These are phyloP conservation scores for Lipomyces sp. DNA, from an alignment of 805 yeast genomes.

Conservation along the genomic window DNA sequence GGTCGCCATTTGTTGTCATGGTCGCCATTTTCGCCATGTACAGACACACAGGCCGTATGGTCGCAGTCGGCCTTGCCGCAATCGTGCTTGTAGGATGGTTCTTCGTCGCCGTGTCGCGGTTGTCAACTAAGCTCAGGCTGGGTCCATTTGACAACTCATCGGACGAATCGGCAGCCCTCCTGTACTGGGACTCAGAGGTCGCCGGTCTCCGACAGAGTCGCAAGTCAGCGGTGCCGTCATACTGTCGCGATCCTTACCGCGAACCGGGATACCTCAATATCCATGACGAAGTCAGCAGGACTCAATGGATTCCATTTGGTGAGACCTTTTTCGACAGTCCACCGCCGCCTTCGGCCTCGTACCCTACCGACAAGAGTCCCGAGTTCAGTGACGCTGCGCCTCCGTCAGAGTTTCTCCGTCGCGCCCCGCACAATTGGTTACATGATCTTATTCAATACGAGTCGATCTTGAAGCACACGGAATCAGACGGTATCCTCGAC, in stretches of 20 bases:
- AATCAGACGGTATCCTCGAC: background rate
- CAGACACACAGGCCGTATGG: background rate
- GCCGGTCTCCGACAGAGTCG: background rate
- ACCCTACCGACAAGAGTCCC: conserved; percentile 27
- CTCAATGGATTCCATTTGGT: conserved; percentile 28
- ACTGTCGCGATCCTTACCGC: conserved; percentile 31
- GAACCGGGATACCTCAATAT: conserved; percentile 28
- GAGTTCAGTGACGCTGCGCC: conserved; percentile 26
- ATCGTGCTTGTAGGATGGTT: background rate
- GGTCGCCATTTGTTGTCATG: no score
- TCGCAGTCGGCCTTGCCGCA: background rate
- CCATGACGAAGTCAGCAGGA: background rate
- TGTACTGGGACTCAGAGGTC: background rate
- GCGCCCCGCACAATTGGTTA: conserved; percentile 29
- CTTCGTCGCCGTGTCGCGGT: background rate
- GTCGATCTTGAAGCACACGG: conserved; percentile 1
- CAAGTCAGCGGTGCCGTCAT: conserved; percentile 5
- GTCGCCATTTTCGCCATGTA: background rate
- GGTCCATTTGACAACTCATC: background rate
- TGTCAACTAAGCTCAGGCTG: background rate
- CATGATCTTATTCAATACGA: conserved; percentile 15
- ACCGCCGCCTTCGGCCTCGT: conserved; percentile 30
- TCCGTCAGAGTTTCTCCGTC: conserved; percentile 8
- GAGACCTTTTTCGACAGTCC: conserved; percentile 13
- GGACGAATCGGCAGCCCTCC: background rate